Percentiles rank a stretch among this genome's conserved stretches.
These are phyloP conservation scores for Amanita pseudoporphyria DNA, from an alignment of 768 basidiomycete species.

Conservation along the genomic window DNA sequence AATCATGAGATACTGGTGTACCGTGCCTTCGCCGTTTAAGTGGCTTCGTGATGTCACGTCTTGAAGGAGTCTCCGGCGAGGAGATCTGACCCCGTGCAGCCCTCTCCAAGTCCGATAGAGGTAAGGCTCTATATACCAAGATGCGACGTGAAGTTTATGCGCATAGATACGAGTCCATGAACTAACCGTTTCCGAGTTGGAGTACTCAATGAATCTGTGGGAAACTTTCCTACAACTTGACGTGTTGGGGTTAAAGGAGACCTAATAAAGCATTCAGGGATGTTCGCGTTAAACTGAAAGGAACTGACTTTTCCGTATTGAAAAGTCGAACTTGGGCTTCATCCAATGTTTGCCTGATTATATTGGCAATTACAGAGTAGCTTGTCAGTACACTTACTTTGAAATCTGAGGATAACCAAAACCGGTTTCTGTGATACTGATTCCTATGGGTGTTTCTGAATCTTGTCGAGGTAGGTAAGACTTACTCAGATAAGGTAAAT, in stretches of 20 bases:
- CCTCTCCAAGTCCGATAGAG: neutral
- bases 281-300: neutral
- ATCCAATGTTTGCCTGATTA: neutral
- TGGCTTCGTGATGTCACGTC: neutral
- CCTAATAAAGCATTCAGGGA: neutral
- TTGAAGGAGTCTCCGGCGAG: neutral
- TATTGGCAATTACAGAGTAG: neutral
- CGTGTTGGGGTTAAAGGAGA: neutral
- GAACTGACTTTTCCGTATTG: neutral
- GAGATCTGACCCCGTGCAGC: neutral
- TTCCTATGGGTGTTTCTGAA: too few species aligned
- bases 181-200: neutral
- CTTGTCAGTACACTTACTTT: neutral
- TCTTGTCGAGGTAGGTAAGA: neutral
- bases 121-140: neutral
- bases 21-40: conserved; percentile 1
- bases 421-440: neutral
- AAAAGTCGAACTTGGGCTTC: neutral
- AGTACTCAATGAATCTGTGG: neutral
- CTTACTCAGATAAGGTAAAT: neutral
- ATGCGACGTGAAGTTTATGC: neutral
- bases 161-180: neutral
- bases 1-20: neutral
- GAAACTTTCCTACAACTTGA: neutral
- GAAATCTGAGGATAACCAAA: neutral